Evolutionary conservation across 495 filamentous ascomycete genomes (phyloP).

Genomic region (Entonaema liquescens): DNA sequence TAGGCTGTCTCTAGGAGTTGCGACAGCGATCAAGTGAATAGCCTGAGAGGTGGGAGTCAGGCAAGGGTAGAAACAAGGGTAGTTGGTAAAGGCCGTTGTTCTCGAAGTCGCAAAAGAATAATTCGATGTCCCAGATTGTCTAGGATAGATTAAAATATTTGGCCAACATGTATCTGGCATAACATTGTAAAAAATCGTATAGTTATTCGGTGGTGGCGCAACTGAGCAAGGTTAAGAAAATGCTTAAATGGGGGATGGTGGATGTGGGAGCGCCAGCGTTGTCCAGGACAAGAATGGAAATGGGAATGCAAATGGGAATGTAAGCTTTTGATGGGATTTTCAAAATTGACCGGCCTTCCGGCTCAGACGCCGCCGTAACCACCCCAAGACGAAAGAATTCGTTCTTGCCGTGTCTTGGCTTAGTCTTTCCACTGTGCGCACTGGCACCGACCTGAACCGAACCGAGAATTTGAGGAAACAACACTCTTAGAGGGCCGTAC

Average conservation of each 20-base stretch:
- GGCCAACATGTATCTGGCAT: conserved; percentile 13
- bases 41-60: conserved; percentile 24
- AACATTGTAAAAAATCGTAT: background rate
- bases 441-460: conserved; percentile 29
- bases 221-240: background rate
- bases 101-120: conserved; percentile 45
- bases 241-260: background rate
- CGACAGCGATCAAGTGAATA: conserved; percentile 29
- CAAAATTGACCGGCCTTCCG: conserved; percentile 43
- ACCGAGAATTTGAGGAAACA: conserved; percentile 24
- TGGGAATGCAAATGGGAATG: conserved; percentile 32
- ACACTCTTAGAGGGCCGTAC: conserved; percentile 10
- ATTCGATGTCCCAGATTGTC: conserved; percentile 40
- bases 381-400: conserved; percentile 23
- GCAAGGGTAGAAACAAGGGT: conserved; percentile 39
- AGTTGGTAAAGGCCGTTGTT: conserved; percentile 42
- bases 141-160: conserved; percentile 2
- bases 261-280: conserved; percentile 19
- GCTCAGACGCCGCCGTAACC: conserved; percentile 34
- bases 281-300: conserved; percentile 21
- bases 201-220: background rate
- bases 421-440: conserved; percentile 33
- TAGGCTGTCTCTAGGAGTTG: conserved; percentile 41
- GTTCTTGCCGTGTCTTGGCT: conserved; percentile 38
- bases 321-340: conserved; percentile 32